These are phyloP conservation scores for Austropuccinia psidii DNA, from an alignment of 1,284 basidiomycete genomes.

Conservation along the genomic window DNA sequence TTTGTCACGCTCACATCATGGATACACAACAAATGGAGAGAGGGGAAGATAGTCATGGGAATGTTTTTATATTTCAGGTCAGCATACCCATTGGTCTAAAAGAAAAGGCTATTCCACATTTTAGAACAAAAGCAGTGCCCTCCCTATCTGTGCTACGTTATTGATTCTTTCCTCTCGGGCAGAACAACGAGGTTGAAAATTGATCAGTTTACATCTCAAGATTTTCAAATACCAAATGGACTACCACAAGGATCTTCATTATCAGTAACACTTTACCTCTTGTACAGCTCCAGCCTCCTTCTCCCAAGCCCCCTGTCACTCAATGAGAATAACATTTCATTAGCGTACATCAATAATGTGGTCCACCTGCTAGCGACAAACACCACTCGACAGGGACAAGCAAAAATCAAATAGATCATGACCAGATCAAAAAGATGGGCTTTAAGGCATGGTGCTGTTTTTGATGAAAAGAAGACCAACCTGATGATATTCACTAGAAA, in stretches of 20 bases:
- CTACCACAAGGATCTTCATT: constrained; percentile 3
- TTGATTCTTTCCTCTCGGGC: not conserved
- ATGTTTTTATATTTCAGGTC: constrained; percentile 3
- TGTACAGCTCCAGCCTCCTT: not conserved
- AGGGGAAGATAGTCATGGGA: not conserved
- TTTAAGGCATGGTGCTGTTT: not conserved
- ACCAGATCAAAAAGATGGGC: not conserved
- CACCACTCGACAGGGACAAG: not conserved
- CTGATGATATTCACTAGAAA: not conserved
- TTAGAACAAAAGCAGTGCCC: not conserved
- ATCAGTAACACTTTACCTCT: not conserved
- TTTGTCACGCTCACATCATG: not conserved
- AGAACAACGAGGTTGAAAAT: not conserved
- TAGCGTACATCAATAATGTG: not conserved
- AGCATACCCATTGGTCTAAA: not conserved
- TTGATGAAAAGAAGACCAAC: not conserved
- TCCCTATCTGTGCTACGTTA: not conserved
- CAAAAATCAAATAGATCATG: not conserved
- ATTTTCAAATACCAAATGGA: not conserved
- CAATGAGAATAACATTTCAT: not conserved
- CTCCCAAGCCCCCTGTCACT: not conserved
- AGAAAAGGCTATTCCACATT: not conserved
- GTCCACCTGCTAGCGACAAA: not conserved
- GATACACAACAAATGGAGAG: constrained; percentile 7
- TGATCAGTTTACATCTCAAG: not conserved